Base-by-base conservation (phyloP, 305 asterid species). In the Fraxinus greggii region DNA sequence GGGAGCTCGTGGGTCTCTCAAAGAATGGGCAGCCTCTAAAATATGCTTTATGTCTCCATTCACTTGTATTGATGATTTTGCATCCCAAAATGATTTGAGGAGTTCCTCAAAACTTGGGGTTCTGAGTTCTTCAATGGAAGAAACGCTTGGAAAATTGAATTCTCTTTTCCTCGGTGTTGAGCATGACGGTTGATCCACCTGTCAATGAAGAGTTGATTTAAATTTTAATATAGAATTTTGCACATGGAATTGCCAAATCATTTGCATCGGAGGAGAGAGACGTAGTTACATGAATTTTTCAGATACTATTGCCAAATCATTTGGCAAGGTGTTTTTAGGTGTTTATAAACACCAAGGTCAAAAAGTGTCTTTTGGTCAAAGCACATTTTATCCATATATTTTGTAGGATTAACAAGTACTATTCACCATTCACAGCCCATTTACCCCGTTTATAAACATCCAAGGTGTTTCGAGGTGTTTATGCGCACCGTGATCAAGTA, bases 21-120 rank as follows among this genome's bases (percentile, higher is more conserved):
- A 76, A 17, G 95, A 90, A 75, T 88, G 81, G 21, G 92, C 91
- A 9, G 90, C 92, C 61, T 92, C 98, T 77, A 83, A 86, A 79
- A 86, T 81, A 77, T 93, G 94, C 88, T 91, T 94, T 54, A 86
- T 76, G 81, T 92, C 98, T 84, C 98, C 98, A 38, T 97, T 95
- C 83, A 92, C 84, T 74, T 87, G 95, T 87, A 90, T 95, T 10
- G 94, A 83, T 79, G 95, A 88, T 83, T 91, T 97, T 67, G 88
- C 89, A 82, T 97, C 98, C 97, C 97, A 92, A 81, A 97, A 94
- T 31, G 94, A 89, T 88, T 85, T 93, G 38, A 97, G 83, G 82
- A 97, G 84, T 83, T 95, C 98, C 78, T 93, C 98, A 38, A 97
- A 97, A 24, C 93, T 77, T 7, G 98, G 99, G 63, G 98, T 93